Evolutionary conservation across 78 protist species (phyloP).

Genomic region (Guillardia theta): DNA sequence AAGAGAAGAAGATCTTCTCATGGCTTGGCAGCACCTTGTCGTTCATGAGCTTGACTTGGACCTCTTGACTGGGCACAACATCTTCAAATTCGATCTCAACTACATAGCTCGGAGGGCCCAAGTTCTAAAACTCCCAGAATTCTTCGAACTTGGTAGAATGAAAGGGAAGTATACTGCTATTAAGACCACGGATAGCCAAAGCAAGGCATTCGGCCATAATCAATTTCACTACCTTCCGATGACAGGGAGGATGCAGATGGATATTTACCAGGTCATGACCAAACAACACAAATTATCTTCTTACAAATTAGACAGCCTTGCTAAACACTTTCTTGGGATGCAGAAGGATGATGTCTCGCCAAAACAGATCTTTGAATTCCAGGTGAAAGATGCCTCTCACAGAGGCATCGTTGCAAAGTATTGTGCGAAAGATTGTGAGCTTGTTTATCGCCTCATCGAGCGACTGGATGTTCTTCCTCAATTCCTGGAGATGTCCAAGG

Average conservation of each 20-base stretch:
- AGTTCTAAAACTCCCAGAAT: constrained; percentile 53
- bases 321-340: constrained; percentile 12
- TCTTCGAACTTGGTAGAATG: constrained; percentile 57
- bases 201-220: constrained; percentile 88
- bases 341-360: constrained; percentile 77
- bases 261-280: constrained; percentile 58
- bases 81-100: constrained; percentile 94
- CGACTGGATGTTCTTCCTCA: constrained; percentile 93
- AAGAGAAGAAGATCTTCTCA: not conserved
- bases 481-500: constrained; percentile 97
- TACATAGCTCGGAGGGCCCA: constrained; percentile 92
- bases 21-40: not conserved
- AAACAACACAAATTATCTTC: constrained; percentile 85
- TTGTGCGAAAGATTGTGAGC: constrained; percentile 95
- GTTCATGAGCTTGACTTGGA: not conserved
- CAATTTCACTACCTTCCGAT: constrained; percentile 82
- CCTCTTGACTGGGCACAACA: constrained; percentile 93
- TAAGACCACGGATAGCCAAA: constrained; percentile 1
- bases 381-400: constrained; percentile 91
- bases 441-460: constrained; percentile 91
- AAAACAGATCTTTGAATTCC: constrained; percentile 93
- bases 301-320: constrained; percentile 94
- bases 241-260: constrained; percentile 73
- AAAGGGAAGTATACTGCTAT: not conserved
- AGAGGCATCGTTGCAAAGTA: constrained; percentile 96